A percentile compares a stretch with the other conserved stretches of the same genome.
These are phyloP conservation scores for Plasmodium adleri DNA, from an alignment of 169 alveolate genomes.

Conservation along the genomic window DNA sequence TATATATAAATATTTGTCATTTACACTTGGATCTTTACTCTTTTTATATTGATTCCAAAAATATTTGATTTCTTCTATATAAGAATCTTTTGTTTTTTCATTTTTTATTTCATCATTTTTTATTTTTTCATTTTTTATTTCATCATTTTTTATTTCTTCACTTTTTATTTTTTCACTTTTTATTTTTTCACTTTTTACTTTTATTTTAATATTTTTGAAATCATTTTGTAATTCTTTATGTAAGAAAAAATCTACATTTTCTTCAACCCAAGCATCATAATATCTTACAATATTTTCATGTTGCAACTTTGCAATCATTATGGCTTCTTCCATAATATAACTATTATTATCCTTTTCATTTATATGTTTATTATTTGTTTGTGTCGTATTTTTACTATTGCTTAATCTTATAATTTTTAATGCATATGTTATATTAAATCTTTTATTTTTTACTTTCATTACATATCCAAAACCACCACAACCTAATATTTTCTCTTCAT, in stretches of 20 bases:
- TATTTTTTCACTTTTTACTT: neutral
- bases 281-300: slow-evolving; percentile 89
- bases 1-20: slow-evolving; percentile 85
- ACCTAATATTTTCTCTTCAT: slow-evolving; percentile 84
- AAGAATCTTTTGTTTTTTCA: slow-evolving; percentile 4
- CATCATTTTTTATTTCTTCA: neutral
- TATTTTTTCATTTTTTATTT: slow-evolving; percentile 18
- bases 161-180: neutral
- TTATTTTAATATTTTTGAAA: too few species aligned
- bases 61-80: slow-evolving; percentile 60
- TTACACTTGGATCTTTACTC: slow-evolving; percentile 57
- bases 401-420: slow-evolving; percentile 82
- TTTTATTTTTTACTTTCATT: slow-evolving; percentile 82
- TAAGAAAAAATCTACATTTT: slow-evolving; percentile 78
- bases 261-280: slow-evolving; percentile 90
- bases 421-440: slow-evolving; percentile 85
- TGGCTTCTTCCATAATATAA: slow-evolving; percentile 86
- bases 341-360: slow-evolving; percentile 77
- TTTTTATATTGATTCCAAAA: slow-evolving; percentile 34
- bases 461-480: slow-evolving; percentile 91
- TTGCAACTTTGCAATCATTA: slow-evolving; percentile 88
- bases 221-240: slow-evolving; percentile 17
- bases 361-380: slow-evolving; percentile 62
- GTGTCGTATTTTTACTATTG: slow-evolving; percentile 3
- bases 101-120: slow-evolving; percentile 11